These are phyloP conservation scores for Gyrodon lividus DNA, from an alignment of 768 basidiomycete genomes.

Conservation along the genomic window DNA sequence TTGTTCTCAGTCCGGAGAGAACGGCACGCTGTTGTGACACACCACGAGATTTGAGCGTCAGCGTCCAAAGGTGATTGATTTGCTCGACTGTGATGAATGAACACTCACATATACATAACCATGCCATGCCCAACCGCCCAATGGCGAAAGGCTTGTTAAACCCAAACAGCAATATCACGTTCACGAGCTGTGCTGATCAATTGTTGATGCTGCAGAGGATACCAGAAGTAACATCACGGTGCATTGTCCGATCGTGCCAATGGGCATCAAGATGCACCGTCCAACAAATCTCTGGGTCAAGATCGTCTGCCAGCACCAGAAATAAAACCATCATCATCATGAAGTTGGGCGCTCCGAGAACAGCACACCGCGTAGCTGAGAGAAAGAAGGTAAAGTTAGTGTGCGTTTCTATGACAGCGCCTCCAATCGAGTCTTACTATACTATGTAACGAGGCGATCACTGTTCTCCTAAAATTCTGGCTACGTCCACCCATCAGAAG, in stretches of 20 bases:
- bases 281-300: conserved; percentile 34
- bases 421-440: conserved; percentile 8
- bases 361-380: conserved; percentile 10
- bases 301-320: conserved; percentile 3
- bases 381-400: not conserved
- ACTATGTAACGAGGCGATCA: conserved; percentile 26
- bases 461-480: conserved; percentile 40
- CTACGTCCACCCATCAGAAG: conserved; percentile 37
- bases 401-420: not conserved
- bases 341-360: not conserved
- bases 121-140: conserved; percentile 39
- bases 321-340: not conserved
- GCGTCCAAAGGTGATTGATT: not conserved
- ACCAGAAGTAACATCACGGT: conserved; percentile 30
- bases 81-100: not conserved
- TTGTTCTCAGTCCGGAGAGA: conserved; percentile 27
- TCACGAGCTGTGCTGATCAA: conserved; percentile 21
- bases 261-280: conserved; percentile 45
- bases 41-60: not conserved
- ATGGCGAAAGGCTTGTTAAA: conserved; percentile 39
- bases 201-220: conserved; percentile 21
- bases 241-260: conserved; percentile 40
- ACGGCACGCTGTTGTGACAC: conserved; percentile 26
- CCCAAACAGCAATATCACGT: conserved; percentile 29
- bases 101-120: conserved; percentile 28